Evolutionary conservation across 2,329 filamentous ascomycete species (phyloP), one percentile per base, ranked within the genome.

Genomic region (Diaporthe ampelina): DNA sequence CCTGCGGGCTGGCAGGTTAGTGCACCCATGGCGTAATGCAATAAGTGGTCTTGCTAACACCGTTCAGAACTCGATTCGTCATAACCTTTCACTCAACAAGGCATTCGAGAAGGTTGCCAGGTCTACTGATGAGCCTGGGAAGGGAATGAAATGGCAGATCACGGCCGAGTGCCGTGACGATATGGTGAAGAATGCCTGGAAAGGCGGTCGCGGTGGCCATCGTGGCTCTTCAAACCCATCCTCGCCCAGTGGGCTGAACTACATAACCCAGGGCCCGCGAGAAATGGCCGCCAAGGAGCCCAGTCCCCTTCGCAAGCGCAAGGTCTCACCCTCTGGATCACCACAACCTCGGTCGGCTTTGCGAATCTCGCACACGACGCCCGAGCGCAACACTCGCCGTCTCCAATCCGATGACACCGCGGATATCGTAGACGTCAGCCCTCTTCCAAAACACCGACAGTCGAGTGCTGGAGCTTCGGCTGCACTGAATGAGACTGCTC

Each of bases 61-160:
- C 35, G 63, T 26, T 9, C 79, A 95, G 91, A 99, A 99, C 82
- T 98, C 95, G 0, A 99, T 99, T 78, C 93, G 97, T 17, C 97
- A 99, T 82, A 99, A 99, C 79, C 84, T 99, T 19, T 98, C 97
- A 0, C 85, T 99, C 56, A 98, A 97, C 83, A 98, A 98, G 82
- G 92, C 93, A 0, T 99, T 99, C 80, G 92, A 95, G 79, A 99
- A 99, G 83, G 94, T 98, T 11, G 94, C 97, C 4, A 92, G 97
- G 61, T 93, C 94, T 21, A 98, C 95, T 0, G 95, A 98, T 78
- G 97, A 99, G 82, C 97, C 97, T 29, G 97, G 97, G 17, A 99
- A 99, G 82, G 97, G 97, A 37, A 98, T 98, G 95, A 98, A 98
- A 82, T 99, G 97, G 97, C 94, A 96, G 83, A 95, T 99, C 80